Evolutionary conservation across 2,329 filamentous ascomycete species (phyloP), one percentile per base, ranked within the genome.

Genomic region (Clonostachys solani): DNA sequence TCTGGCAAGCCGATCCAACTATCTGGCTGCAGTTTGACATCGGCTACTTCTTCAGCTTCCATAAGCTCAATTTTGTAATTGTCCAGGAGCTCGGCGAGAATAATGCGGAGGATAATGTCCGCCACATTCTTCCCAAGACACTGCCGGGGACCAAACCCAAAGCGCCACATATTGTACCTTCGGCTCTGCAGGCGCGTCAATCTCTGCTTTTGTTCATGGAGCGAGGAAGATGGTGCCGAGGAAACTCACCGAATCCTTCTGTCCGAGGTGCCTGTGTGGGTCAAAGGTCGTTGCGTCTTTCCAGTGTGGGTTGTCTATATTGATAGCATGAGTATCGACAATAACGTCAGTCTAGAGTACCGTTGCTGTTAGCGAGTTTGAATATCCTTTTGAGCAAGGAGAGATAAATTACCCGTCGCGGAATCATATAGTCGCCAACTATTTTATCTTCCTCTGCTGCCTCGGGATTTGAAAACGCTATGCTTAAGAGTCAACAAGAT

Each of bases 311-410:
- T 69, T 61, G 6, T 54, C 53, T 6, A 68, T 57, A 45, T 75
- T 74, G n/a, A 75, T 53, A 4, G 67, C 65, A 51, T 70, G 60
- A 1, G 71, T 50, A 48, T 75, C 72, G 2, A 75, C 63, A 4
- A 75, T 54, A 43, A 72, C 66, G 45, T 65, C 66, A 3, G 69
- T 64, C 12, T 23, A 9, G 23, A 23, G 23, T 8, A 8, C 23
- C 23, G 9, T 23, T 23, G 7, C 23, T 7, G 8, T 23, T 23
- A 23, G 23, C 9, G 23, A 23, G 23, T 9, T 9, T 6, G 23
- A 23, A 23, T 23, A 23, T 23, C 23, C 9, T 23, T 6, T 9
- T 23, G 23, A 23, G 23, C 7, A 23, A 23, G 9, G 7, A 2
- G 23, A 23, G 8, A 2, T 9, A 23, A 23, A 23, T 8, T 23